Percentiles rank a stretch among this genome's conserved stretches.
Conservation (phyloP, 2,329 filamentous ascomycete genomes). For the Phyllosticta citrichinensis region DNA sequence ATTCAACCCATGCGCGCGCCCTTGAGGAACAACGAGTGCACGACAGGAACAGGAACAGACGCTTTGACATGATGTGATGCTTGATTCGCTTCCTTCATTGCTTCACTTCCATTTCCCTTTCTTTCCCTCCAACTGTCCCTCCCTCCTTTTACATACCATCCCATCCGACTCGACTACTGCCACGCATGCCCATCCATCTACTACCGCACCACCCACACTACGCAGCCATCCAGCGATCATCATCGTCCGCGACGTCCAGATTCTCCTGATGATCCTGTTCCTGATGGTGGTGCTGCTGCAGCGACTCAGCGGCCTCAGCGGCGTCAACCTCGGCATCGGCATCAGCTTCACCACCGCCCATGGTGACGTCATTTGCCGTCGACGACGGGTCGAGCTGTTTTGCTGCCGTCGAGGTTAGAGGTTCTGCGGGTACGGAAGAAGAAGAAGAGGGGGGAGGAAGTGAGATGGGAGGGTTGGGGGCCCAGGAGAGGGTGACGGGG, state of each 20-base stretch:
- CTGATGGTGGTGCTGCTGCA: constrained; percentile 10
- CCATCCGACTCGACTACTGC: too few species aligned
- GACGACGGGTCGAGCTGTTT: background rate
- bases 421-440: background rate
- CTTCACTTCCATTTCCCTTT: too few species aligned
- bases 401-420: background rate
- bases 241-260: constrained; percentile 42
- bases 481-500: constrained; percentile 58
- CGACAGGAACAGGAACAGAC: too few species aligned
- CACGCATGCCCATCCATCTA: too few species aligned
- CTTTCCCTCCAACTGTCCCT: too few species aligned
- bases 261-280: constrained; percentile 23
- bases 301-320: too few species aligned
- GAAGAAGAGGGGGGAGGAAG: background rate
- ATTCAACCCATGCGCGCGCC: too few species aligned
- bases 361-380: background rate
- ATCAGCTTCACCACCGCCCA: background rate
- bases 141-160: too few species aligned
- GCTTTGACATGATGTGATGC: too few species aligned
- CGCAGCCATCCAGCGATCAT: constrained; percentile 33
- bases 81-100: too few species aligned
- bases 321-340: constrained; percentile 10
- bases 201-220: background rate
- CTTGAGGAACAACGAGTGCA: too few species aligned
- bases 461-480: constrained; percentile 21